Evolutionary conservation across 2,329 filamentous ascomycete species (phyloP).

Genomic region (Fusarium sp.): DNA sequence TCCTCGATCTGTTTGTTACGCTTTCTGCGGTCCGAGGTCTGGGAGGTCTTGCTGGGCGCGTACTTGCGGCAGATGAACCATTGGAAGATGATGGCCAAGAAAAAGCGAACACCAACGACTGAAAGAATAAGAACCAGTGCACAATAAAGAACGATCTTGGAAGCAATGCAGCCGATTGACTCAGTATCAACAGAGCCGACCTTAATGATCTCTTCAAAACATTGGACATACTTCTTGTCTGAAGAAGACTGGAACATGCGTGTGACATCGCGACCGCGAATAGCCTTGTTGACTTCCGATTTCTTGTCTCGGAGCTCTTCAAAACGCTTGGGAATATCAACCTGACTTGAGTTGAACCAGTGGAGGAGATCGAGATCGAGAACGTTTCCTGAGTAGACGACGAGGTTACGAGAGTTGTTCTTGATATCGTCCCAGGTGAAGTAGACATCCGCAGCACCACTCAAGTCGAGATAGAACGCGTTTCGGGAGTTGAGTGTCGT

Average conservation of each 20-base stretch:
- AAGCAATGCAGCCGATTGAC: slow-evolving; percentile 96
- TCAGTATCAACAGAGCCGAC: slow-evolving; percentile 96
- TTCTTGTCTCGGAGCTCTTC: slow-evolving; percentile 79
- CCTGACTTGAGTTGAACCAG: slow-evolving; percentile 89
- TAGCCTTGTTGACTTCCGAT: slow-evolving; percentile 66
- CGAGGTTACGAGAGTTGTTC: slow-evolving; percentile 87
- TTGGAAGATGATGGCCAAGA: slow-evolving; percentile 90
- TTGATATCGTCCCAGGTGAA: slow-evolving; percentile 95
- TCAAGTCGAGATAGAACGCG: slow-evolving; percentile 78
- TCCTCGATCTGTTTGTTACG: slow-evolving; percentile 95
- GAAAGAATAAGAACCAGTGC: slow-evolving; percentile 91
- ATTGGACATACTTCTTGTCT: slow-evolving; percentile 86
- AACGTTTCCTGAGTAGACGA: slow-evolving; percentile 94
- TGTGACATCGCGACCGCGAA: slow-evolving; percentile 89
- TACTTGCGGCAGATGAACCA: slow-evolving; percentile 95
- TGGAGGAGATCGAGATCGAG: slow-evolving; percentile 87
- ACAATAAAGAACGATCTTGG: slow-evolving; percentile 94
- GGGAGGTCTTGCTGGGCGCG: slow-evolving; percentile 85
- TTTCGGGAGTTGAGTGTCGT: slow-evolving; percentile 76
- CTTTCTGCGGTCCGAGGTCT: slow-evolving; percentile 82
- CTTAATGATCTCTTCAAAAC: slow-evolving; percentile 92
- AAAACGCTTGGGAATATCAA: slow-evolving; percentile 80
- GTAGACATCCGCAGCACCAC: slow-evolving; percentile 84
- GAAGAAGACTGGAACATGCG: slow-evolving; percentile 81
- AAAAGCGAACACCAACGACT: slow-evolving; percentile 86